Evolutionary conservation across 129 eudicot genomes (phyloP).

Genomic region (Saposhnikovia divaricata): DNA sequence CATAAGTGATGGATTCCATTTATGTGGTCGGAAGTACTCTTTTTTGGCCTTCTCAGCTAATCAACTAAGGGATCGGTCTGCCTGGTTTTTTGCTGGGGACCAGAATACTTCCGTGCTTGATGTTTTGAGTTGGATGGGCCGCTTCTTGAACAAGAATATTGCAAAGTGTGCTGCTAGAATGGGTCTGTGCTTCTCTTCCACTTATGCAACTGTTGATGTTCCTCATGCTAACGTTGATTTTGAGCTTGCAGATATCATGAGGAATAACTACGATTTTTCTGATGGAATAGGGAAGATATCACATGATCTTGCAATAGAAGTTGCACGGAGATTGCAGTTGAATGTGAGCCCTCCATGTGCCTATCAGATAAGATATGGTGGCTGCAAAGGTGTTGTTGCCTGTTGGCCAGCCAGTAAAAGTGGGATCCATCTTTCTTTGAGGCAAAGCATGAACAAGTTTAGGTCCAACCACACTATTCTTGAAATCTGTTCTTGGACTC

Average conservation of each 20-base stretch:
- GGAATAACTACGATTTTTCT: slow-evolving; percentile 46
- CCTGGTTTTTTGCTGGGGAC: slow-evolving; percentile 67
- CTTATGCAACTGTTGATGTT: slow-evolving; percentile 53
- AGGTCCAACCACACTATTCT: slow-evolving; percentile 36
- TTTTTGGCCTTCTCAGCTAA: slow-evolving; percentile 60
- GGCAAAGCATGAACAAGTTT: slow-evolving; percentile 50
- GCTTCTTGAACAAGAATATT: slow-evolving; percentile 27
- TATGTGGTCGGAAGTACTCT: slow-evolving; percentile 51
- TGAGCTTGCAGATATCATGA: slow-evolving; percentile 24
- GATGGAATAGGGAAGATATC: slow-evolving; percentile 57
- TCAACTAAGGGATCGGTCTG: slow-evolving; percentile 57
- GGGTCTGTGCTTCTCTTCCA: slow-evolving; percentile 65
- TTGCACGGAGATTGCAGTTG: slow-evolving; percentile 35
- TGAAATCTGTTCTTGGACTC: slow-evolving; percentile 52
- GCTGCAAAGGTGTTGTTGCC: slow-evolving; percentile 59
- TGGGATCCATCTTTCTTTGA: slow-evolving; percentile 25
- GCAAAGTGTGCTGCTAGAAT: slow-evolving; percentile 61
- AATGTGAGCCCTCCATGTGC: slow-evolving; percentile 47
- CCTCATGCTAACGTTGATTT: slow-evolving; percentile 19
- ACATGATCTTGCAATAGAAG: slow-evolving; percentile 40
- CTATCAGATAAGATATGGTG: slow-evolving; percentile 50
- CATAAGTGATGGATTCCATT: slow-evolving; percentile 26
- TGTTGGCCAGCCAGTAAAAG: slow-evolving; percentile 35
- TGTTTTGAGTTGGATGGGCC: slow-evolving; percentile 44
- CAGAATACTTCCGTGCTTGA: slow-evolving; percentile 7